Evolutionary conservation across 257 asterid genomes (phyloP).

Genomic region (Anisodus tanguticus): DNA sequence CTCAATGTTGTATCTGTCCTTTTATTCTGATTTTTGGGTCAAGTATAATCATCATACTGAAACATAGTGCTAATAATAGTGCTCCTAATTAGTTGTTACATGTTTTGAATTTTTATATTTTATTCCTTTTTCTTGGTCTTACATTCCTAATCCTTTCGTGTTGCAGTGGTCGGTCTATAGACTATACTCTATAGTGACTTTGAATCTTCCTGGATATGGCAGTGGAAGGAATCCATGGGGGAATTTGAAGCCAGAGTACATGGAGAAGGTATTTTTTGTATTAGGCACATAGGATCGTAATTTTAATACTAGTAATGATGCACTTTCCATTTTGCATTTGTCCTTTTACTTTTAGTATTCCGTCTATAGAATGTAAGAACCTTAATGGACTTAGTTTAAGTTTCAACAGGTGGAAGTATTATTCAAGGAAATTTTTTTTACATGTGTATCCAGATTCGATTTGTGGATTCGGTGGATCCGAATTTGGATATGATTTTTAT

Average conservation of each 20-base stretch:
- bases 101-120: conserved; percentile 28
- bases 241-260: conserved; percentile 71
- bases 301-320: not conserved
- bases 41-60: not conserved
- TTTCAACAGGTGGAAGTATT: too few species aligned
- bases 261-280: conserved; percentile 65
- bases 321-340: conserved; percentile 11
- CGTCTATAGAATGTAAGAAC: not conserved
- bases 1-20: not conserved
- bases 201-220: conserved; percentile 93
- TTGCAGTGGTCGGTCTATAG: conserved; percentile 85
- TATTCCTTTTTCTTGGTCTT: conserved; percentile 30
- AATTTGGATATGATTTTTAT: too few species aligned
- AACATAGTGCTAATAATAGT: not conserved
- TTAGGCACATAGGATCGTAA: not conserved
- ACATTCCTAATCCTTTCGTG: conserved; percentile 23
- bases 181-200: too few species aligned
- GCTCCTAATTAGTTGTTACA: not conserved
- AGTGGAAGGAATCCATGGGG: conserved; percentile 99
- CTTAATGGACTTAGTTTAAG: conserved; percentile 2
- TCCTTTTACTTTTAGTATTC: conserved; percentile 2
- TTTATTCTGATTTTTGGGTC: not conserved
- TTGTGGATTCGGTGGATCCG: too few species aligned
- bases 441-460: too few species aligned
- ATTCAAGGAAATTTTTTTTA: too few species aligned